Base-by-base conservation (phyloP, 176 grass and related monocot species). In the Oryza glumipatula region DNA sequence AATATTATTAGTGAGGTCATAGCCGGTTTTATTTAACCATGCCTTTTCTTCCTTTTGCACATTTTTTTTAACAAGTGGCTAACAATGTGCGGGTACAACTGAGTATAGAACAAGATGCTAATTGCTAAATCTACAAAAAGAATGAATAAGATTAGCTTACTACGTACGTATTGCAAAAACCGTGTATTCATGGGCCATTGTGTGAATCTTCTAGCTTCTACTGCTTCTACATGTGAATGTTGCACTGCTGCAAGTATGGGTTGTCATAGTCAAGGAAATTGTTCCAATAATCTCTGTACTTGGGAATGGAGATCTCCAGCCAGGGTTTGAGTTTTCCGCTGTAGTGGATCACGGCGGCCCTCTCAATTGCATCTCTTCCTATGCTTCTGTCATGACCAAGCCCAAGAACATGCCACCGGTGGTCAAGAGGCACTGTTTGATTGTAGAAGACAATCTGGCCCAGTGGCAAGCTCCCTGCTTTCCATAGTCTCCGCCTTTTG, bases 361-460 rank as follows among this genome's bases (percentile, higher is more conserved):
- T 98, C 73, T 95, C 89, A 3, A 95, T 47, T 69, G 92, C 83
- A 5, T 70, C 14, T 60, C 77, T 86, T 74, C 67, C 75, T 3
- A 81, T 17, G 67, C 35, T 78, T 30, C 63, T 81, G 56, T 88
- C 79, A 47, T 60, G 85, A 13, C 93, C 96, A 76, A 98, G 89
- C 22, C 91, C 96, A 23, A 74, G 14, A 64, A 92, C 74, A 75
- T 98, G 95, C 88, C 92, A 98, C 76, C 64, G 71, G 39, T 68
- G 83, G 36, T 95, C 91, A 12, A 98, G 83, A 88, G 93, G 65
- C 22, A 89, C 43, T 61, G 93, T 98, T 28, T 72, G 77, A 72
- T 92, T 90, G 60, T 94, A 98, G 82, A 98, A 98, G 81, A 94
- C 58, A 60, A 98, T 21, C 74, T 98, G 93, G 5, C 91, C 88